Percentiles rank a stretch among this genome's conserved stretches.
Evolutionary conservation across 257 asterid species (phyloP).

Genomic region (Lithospermum erythrorhizon): DNA sequence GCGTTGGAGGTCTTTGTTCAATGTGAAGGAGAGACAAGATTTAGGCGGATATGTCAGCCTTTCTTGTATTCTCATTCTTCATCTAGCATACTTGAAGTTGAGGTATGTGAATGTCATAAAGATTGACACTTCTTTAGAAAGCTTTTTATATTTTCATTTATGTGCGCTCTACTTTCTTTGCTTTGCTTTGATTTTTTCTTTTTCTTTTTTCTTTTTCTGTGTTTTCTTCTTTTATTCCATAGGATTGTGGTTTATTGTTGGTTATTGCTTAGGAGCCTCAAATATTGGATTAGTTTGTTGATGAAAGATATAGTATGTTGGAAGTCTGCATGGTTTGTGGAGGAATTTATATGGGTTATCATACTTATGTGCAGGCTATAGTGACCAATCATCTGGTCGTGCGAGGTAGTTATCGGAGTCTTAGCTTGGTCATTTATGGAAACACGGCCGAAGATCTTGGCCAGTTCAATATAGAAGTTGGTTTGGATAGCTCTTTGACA

Average conservation of each 20-base stretch:
- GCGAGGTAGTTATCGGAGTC: constrained; percentile 94
- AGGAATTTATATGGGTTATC: constrained; percentile 11
- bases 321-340: neutral
- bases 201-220: neutral
- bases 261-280: too few species aligned
- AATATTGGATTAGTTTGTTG: too few species aligned
- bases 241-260: too few species aligned
- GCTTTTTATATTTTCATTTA: neutral
- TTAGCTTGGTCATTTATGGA: constrained; percentile 93
- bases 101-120: constrained; percentile 52
- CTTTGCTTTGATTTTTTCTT: neutral
- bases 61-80: constrained; percentile 90
- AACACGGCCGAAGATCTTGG: constrained; percentile 92
- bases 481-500: constrained; percentile 70
- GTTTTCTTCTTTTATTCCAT: neutral
- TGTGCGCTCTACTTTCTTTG: neutral
- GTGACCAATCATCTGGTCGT: constrained; percentile 91
- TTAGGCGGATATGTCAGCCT: constrained; percentile 87
- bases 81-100: constrained; percentile 87
- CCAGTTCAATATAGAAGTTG: constrained; percentile 89
- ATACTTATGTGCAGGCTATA: constrained; percentile 45
- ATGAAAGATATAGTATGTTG: too few species aligned
- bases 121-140: neutral
- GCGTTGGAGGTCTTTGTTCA: constrained; percentile 89
- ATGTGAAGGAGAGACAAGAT: constrained; percentile 89